These are phyloP conservation scores for Alternaria ventricosa DNA, from an alignment of 2,329 filamentous ascomycete genomes.

Conservation along the genomic window DNA sequence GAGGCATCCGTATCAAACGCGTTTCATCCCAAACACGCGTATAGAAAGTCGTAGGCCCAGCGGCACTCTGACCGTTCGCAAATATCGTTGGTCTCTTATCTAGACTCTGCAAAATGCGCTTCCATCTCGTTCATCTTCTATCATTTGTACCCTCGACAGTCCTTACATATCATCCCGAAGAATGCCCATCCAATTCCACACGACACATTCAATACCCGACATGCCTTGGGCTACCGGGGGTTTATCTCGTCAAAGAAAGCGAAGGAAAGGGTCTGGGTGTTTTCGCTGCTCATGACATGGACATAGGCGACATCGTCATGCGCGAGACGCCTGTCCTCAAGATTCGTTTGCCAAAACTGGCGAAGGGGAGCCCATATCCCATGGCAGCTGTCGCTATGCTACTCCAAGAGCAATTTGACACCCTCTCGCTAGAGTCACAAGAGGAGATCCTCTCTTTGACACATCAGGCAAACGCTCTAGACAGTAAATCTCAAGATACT, in stretches of 20 bases:
- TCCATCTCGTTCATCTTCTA: neutral
- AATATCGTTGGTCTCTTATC: neutral
- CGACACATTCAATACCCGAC: slow-evolving; percentile 21
- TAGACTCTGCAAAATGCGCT: neutral
- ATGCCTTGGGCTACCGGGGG: slow-evolving; percentile 32
- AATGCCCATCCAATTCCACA: slow-evolving; percentile 18
- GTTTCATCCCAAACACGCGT: slow-evolving; percentile 18
- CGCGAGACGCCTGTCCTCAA: slow-evolving; percentile 49
- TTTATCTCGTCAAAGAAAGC: slow-evolving; percentile 40
- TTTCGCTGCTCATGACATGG: slow-evolving; percentile 48
- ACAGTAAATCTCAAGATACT: slow-evolving; percentile 27
- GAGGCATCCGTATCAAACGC: slow-evolving; percentile 17
- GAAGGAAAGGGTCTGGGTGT: slow-evolving; percentile 53
- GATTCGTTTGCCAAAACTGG: slow-evolving; percentile 35
- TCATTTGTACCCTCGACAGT: neutral
- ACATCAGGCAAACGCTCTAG: slow-evolving; percentile 26
- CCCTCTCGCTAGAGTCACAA: slow-evolving; percentile 25
- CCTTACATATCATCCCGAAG: slow-evolving; percentile 8
- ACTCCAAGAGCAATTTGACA: slow-evolving; percentile 32
- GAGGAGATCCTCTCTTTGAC: slow-evolving; percentile 38
- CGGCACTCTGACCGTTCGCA: neutral
- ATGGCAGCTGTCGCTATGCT: slow-evolving; percentile 29
- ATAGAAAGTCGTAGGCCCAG: neutral
- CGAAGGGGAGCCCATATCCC: slow-evolving; percentile 35
- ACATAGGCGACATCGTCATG: slow-evolving; percentile 49